Evolutionary conservation across 768 basidiomycete species (phyloP), one percentile per base, ranked within the genome.

Genomic region (Mycena pura): DNA sequence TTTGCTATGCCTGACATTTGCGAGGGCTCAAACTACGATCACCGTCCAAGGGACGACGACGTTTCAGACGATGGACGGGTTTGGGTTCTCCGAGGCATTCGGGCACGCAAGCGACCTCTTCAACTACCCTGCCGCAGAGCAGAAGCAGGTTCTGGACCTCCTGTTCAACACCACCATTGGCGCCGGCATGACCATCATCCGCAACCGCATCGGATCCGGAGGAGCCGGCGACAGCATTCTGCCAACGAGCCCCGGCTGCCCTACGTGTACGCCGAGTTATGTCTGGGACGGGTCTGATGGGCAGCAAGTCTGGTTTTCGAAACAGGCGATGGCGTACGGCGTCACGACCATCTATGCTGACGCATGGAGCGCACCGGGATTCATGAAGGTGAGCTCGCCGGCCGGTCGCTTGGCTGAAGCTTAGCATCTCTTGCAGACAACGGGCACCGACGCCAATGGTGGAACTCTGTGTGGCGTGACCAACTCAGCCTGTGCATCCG

Each of bases 41-140:
- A 52, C 51, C 19, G 62, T 63, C 19, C 34, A 57, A 41, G 28
- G 17, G 11, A 56, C 28, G 5, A 52, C 49, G 21, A 63, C 62
- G 6, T 63, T 57, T 38, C 56, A 57, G 28, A 57, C 62, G 5
- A 63, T 63, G 56, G 62, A 63, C 56, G 56, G 62, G 10, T 63
- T 63, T 39, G 56, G 56, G 4, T 57, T 63, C 31, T 50, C 62
- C 0, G 50, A 63, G 47, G 62, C 62, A 3, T 63, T 63, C 27
- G 62, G 62, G 5, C 56, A 43, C 38, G 62, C 62, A 8, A 57
- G 32, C 45, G 56, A 63, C 39, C 27, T 63, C n/a, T 46, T 48
- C 36, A 48, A 47, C 44, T 57, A 46, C 22, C 54, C 54, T 1
- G 61, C 61, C 11, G 34, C 61, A 7, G 27, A 38, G 44, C 62